phyloP scores from a whole-genome alignment of 2,329 filamentous ascomycete species.

The Venturia pyrina region DNA sequence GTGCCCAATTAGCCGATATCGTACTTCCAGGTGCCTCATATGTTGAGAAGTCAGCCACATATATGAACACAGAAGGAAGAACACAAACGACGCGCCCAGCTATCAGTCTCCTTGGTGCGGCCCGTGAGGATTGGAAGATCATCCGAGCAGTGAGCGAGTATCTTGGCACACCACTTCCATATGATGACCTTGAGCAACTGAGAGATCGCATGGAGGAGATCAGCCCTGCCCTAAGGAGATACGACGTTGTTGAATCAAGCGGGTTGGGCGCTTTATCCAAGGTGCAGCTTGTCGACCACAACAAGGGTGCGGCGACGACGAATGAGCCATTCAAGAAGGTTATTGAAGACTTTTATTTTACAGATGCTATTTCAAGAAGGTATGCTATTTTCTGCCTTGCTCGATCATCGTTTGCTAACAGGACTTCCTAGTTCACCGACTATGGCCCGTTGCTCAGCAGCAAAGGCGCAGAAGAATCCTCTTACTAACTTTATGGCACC shows the following conservation, averaged over 20 bases:
- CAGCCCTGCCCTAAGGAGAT: slow-evolving; percentile 77
- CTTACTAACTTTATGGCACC: slow-evolving; percentile 43
- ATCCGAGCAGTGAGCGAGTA: slow-evolving; percentile 88
- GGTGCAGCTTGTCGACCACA: slow-evolving; percentile 91
- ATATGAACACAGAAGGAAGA: slow-evolving; percentile 95
- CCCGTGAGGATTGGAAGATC: slow-evolving; percentile 98
- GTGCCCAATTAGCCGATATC: slow-evolving; percentile 86
- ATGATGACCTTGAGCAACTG: slow-evolving; percentile 82
- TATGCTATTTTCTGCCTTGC: slow-evolving; percentile 35
- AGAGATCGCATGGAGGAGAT: slow-evolving; percentile 94
- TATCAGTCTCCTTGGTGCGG: slow-evolving; percentile 77
- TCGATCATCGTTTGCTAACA: slow-evolving; percentile 2
- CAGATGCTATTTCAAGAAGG: slow-evolving; percentile 93
- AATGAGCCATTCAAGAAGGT: slow-evolving; percentile 70
- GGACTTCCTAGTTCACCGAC: slow-evolving; percentile 66
- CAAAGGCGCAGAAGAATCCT: slow-evolving; percentile 57
- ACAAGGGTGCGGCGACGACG: slow-evolving; percentile 72
- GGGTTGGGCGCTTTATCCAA: slow-evolving; percentile 69
- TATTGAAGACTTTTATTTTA: slow-evolving; percentile 97
- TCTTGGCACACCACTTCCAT: slow-evolving; percentile 74
- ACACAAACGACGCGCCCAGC: slow-evolving; percentile 89
- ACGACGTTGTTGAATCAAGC: slow-evolving; percentile 70
- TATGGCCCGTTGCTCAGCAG: slow-evolving; percentile 93
- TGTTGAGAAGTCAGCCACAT: slow-evolving; percentile 93
- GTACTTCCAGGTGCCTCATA: slow-evolving; percentile 91